A percentile compares a stretch with the other conserved stretches of the same genome.
Conservation (phyloP, 352 stramenopile genomes). For the Halophytophthora polymorphica region DNA sequence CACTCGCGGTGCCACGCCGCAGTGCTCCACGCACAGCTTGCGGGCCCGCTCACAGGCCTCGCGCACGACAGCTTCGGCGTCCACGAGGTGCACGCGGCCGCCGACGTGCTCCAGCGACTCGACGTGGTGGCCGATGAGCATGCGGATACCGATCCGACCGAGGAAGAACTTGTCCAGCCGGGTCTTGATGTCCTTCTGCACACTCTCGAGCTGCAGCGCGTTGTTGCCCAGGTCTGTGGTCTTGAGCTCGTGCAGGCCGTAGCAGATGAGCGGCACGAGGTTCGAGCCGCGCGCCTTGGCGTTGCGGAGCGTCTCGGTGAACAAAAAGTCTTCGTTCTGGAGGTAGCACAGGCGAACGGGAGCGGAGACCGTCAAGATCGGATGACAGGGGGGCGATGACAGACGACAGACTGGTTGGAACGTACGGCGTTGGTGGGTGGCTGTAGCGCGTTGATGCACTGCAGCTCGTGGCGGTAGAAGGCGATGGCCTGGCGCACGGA, state of each 20-base stretch:
- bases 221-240: constrained; percentile 36
- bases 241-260: constrained; percentile 49
- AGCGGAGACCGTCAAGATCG: too few relatives aligned
- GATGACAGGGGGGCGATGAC: too few relatives aligned
- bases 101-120: constrained; percentile 43
- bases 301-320: constrained; percentile 44
- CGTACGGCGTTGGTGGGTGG: constrained; percentile 24
- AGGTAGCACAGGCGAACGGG: neutral
- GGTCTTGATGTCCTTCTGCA: constrained; percentile 58
- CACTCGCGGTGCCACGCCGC: constrained; percentile 36
- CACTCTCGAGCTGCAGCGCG: constrained; percentile 35
- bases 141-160: constrained; percentile 96
- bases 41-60: constrained; percentile 39
- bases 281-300: constrained; percentile 48
- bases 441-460: constrained; percentile 25
- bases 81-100: constrained; percentile 50
- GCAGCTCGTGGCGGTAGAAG: constrained; percentile 46
- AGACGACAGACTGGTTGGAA: too few relatives aligned
- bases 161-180: constrained; percentile 97
- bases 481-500: constrained; percentile 45
- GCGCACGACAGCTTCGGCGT: constrained; percentile 49
- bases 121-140: constrained; percentile 92
- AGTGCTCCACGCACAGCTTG: constrained; percentile 41
- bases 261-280: constrained; percentile 59
- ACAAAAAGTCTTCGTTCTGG: constrained; percentile 35